Conservation (phyloP, 1,284 basidiomycete genomes). For the Apiotrichum montevideense region DNA sequence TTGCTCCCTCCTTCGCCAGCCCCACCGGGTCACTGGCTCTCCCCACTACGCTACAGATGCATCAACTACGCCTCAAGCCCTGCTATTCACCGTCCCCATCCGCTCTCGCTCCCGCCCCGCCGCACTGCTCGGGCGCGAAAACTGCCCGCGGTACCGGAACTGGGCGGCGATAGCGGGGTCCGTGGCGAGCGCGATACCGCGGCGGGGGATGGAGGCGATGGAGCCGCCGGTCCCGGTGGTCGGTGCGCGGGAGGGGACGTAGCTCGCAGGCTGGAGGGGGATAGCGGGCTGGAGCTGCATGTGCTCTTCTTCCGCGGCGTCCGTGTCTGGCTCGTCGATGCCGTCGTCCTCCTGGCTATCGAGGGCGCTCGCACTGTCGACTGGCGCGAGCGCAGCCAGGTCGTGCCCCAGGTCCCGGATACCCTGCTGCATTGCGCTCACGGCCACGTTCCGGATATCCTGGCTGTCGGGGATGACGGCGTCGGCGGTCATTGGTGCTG, state of each 20-base stretch:
- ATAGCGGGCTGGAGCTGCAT: too few relatives aligned
- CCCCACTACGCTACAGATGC: too few relatives aligned
- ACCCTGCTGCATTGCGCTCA: conserved; percentile 8
- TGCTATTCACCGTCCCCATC: too few relatives aligned
- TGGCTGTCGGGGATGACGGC: conserved; percentile 7
- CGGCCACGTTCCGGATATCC: conserved; percentile 10
- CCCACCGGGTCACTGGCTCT: too few relatives aligned
- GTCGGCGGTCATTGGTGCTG: not conserved
- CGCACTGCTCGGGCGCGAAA: not conserved
- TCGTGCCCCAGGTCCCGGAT: conserved; percentile 11
- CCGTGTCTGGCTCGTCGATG: not conserved
- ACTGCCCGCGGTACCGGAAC: not conserved
- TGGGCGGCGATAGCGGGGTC: not conserved
- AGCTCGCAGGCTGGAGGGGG: not conserved
- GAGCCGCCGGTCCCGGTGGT: not conserved
- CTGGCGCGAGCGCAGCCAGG: conserved; percentile 9
- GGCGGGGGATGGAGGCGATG: not conserved
- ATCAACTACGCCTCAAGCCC: too few relatives aligned
- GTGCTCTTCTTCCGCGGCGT: not conserved
- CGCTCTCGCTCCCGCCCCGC: not conserved
- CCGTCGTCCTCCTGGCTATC: conserved; percentile 4
- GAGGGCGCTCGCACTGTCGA: conserved; percentile 7
- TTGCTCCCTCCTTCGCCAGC: too few relatives aligned
- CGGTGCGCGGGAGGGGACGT: not conserved
- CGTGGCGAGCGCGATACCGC: not conserved